Base-by-base conservation (phyloP, 164 flowering plant genomes). In the Magnolia sinica region DNA sequence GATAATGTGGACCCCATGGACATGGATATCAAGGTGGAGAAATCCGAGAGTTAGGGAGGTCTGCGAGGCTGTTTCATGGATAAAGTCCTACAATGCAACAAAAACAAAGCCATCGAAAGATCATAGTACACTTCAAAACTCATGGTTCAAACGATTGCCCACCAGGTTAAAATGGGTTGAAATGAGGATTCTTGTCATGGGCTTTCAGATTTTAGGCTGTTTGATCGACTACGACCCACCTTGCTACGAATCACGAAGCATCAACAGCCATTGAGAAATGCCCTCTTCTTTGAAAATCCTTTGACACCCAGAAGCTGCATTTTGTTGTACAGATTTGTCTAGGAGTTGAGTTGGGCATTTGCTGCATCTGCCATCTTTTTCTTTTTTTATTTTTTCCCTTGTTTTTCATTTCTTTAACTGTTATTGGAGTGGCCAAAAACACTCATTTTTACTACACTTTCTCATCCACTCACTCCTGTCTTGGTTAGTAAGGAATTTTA, bases 1-100 rank as follows among this genome's bases (percentile, higher is more conserved):
- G 89, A 88, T 24, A 65, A 29, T 20, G 22, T 29, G 50, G 79
- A 77, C 31, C 77, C 87, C 59, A 75, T 79, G 63, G 88, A 85
- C 29, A 49, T 79, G 67, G 89, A 85, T 49, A 83, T 50, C 81
- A 85, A 18, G 74, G 79, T 73, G 20, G 86, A 65, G 68, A 65
- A 23, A 65, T 65, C 68, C 6, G 68, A 65, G 22, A 24, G 37
- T 65, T 65, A 37, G 45, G 45, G 68, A 65, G 11, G 68, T 13
- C 29, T 65, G 22, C 27, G 29, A 23, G 64, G 22, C 16, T 37
- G 45, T 37, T 37, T 37, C 45, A 37, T 5, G 7, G 45, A 37
- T 37, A 37, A 37, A 37, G 45, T 0, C 45, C 45, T 3, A 37
- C 45, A 37, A 37, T 37, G 45, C 68, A 24, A 24, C 16, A 6